Conservation (phyloP, 805 yeast species). For the Hanseniaspora mollemarum region DNA sequence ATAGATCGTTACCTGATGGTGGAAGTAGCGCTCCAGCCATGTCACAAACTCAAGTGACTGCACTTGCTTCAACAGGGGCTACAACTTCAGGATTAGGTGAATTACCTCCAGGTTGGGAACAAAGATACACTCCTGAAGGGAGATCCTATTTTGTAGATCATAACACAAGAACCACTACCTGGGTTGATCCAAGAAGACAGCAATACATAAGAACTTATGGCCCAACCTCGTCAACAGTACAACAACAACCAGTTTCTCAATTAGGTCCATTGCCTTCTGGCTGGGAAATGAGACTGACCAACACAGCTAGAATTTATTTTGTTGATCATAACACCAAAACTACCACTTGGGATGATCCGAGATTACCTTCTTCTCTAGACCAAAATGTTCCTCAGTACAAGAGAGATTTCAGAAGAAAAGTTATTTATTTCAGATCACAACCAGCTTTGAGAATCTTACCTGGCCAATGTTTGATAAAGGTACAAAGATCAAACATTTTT, state of each 20-base stretch:
- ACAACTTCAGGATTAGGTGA: conserved; percentile 91
- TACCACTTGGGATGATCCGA: conserved; percentile 99
- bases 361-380: conserved; percentile 91
- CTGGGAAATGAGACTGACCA: conserved; percentile 99
- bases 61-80: conserved; percentile 60
- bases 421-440: conserved; percentile 94
- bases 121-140: conserved; percentile 94
- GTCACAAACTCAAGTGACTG: conserved; percentile 26
- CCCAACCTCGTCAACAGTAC: conserved; percentile 66
- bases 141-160: conserved; percentile 97
- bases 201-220: conserved; percentile 95
- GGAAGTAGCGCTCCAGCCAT: conserved; percentile 37
- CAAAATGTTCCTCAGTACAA: conserved; percentile 98
- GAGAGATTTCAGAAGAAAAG: conserved; percentile 96
- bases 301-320: conserved; percentile 95
- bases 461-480: conserved; percentile 97
- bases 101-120: conserved; percentile 98
- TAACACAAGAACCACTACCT: conserved; percentile 97
- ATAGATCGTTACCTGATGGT: conserved; percentile 73
- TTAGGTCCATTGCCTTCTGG: conserved; percentile 97
- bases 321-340: conserved; percentile 99
- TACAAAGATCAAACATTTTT: conserved; percentile 88
- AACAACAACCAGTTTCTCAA: conserved; percentile 95
- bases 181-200: conserved; percentile 99
- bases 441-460: conserved; percentile 95